phyloP scores from a whole-genome alignment of 2,329 filamentous ascomycete species.

The Aspergillus ruber region DNA sequence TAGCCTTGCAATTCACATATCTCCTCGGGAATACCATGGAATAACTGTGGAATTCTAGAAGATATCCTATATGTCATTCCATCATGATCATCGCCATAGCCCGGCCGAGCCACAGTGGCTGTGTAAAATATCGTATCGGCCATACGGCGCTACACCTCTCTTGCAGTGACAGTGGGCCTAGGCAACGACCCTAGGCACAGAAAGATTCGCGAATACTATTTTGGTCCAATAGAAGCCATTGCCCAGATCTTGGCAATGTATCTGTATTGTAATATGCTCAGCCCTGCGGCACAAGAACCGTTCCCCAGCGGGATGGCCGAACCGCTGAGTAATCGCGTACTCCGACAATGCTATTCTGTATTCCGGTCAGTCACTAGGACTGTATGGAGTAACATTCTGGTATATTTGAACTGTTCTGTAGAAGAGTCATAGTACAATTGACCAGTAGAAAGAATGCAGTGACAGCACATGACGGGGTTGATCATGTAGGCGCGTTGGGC shows the following conservation, averaged over 20 bases:
- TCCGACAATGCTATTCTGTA: too few species aligned
- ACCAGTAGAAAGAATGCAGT: too few species aligned
- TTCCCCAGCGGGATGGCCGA: neutral
- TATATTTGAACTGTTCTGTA: too few species aligned
- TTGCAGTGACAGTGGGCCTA: neutral
- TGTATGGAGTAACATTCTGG: neutral
- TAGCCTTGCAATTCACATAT: too few species aligned
- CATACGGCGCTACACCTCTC: neutral
- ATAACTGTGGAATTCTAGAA: neutral
- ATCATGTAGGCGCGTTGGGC: neutral
- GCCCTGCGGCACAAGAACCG: conserved; percentile 1
- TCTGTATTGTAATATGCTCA: neutral
- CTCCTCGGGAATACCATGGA: too few species aligned
- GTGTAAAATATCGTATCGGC: neutral
- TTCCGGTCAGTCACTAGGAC: neutral
- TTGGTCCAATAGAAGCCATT: neutral
- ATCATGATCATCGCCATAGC: neutral
- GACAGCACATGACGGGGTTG: too few species aligned
- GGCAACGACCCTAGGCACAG: neutral
- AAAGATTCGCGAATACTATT: neutral
- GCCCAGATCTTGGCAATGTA: neutral
- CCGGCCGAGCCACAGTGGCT: neutral
- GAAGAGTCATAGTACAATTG: too few species aligned
- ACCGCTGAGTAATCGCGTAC: neutral
- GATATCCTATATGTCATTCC: neutral